Base-by-base conservation (phyloP, 2,329 filamentous ascomycete species). In the Colletotrichum sp. region DNA sequence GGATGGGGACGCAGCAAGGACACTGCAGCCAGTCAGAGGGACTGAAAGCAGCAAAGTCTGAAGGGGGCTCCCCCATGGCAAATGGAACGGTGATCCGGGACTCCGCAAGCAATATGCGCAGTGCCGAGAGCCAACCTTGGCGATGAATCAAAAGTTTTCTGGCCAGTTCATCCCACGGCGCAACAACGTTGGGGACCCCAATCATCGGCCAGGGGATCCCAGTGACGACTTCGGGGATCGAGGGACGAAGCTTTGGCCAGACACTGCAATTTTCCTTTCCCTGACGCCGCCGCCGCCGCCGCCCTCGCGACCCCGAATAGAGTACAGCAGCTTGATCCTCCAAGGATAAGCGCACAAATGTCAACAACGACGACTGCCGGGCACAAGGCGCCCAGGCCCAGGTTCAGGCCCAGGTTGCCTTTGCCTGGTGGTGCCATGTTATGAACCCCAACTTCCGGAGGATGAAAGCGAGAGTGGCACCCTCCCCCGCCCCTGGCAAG, bases 71-170 rank as follows among this genome's bases (percentile, higher is more conserved):
- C 73, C 32, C 70, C 48, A 63, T 64, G 52, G 63, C 64, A 68
- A 73, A 63, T 68, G 57, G 64, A 64, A 71, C 28, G 68, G 44
- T 60, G 62, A 71, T 66, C 68, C 72, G 72, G 72, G 72, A 75
- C 72, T 75, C 68, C 72, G 68, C 72, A 75, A 65, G 65, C 70
- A 68, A 69, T 75, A 73, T 75, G 70, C 52, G 44, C 70, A 75
- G 73, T 75, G 70, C 73, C 73, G 70, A 75, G 64, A 57, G 57
- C 70, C 59, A 75, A 73, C 72, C 70, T 73, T 75, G 73, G 70
- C 70, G 48, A 68, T 59, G 64, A 65, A 68, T 60, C 73, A 68
- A 36, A 73, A 65, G 70, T 73, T 30, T 48, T 75, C 64, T 68
- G 64, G 70, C n/a, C 64, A 44, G 64, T 68, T 60, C 70, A 65